Conservation (phyloP, 2,329 filamentous ascomycete genomes). For the Ophiostoma ulmi region DNA sequence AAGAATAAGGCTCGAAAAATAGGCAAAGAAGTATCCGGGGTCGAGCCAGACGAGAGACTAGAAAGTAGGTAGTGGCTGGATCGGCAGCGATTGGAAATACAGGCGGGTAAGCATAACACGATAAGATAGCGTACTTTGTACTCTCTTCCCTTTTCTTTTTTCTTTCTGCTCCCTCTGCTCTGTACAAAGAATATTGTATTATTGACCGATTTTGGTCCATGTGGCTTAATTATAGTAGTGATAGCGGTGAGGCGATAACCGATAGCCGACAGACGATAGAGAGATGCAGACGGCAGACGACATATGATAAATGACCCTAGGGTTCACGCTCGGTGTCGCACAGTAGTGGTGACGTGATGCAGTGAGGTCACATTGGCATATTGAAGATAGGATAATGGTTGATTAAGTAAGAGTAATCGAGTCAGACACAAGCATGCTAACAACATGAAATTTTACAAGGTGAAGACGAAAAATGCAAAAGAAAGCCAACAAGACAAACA, state of each 20-base stretch:
- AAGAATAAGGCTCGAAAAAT: too few relatives aligned
- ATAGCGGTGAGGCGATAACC: background rate
- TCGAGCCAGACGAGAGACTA: background rate
- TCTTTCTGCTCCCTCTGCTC: background rate
- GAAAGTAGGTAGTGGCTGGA: background rate
- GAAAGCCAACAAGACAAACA: background rate
- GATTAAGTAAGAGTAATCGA: background rate
- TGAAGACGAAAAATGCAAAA: background rate
- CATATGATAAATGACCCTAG: too few relatives aligned
- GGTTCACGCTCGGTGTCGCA: background rate
- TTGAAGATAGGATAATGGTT: background rate
- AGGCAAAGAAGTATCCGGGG: background rate
- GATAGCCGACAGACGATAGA: too few relatives aligned
- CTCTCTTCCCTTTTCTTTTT: background rate
- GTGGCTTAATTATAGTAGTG: too few relatives aligned
- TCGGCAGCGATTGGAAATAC: background rate
- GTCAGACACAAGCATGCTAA: background rate
- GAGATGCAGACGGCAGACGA: too few relatives aligned
- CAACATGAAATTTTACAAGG: background rate
- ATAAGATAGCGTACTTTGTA: background rate
- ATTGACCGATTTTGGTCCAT: background rate
- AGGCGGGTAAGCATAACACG: background rate
- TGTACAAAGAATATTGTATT: background rate
- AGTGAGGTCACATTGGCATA: background rate
- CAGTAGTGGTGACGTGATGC: background rate